A percentile compares a stretch with the other conserved stretches of the same genome.
Conservation (phyloP, 208 protist species). For the Trichomonas vaginalis region DNA sequence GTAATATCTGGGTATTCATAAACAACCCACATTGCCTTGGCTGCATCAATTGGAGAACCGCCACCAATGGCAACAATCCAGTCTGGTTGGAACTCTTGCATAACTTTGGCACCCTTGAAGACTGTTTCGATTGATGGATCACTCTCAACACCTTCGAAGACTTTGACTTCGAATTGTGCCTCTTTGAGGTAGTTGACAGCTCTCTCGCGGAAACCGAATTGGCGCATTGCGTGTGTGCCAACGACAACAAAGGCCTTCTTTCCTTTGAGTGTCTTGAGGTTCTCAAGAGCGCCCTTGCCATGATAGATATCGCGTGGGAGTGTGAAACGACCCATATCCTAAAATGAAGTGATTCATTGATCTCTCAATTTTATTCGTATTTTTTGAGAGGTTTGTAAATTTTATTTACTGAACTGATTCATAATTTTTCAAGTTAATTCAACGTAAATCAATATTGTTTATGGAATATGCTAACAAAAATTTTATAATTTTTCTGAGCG, state of each 20-base stretch:
- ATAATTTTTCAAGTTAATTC: too few species aligned
- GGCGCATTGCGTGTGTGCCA: background rate
- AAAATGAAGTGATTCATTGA: too few species aligned
- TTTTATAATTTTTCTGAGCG: too few species aligned
- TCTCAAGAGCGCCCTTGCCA: background rate
- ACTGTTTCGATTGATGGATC: background rate
- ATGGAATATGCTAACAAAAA: too few species aligned
- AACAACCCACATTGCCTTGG: constrained; percentile 33
- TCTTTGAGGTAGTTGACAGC: background rate
- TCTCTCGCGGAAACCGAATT: background rate
- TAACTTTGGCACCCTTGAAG: background rate
- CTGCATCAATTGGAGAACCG: constrained; percentile 40
- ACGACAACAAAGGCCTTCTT: background rate
- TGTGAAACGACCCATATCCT: background rate
- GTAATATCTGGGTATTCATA: constrained; percentile 39
- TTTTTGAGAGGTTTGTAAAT: too few species aligned
- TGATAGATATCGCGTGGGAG: background rate
- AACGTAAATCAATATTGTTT: too few species aligned
- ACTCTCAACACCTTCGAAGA: background rate
- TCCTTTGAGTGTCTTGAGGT: background rate
- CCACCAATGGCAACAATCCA: constrained; percentile 33
- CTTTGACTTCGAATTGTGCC: background rate
- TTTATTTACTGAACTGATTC: too few species aligned
- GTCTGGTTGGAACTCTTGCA: background rate
- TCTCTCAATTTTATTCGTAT: too few species aligned